Percentiles rank a stretch among this genome's conserved stretches.
These are phyloP conservation scores for Isatis tinctoria DNA, from an alignment of 345 rosid species.

Conservation along the genomic window DNA sequence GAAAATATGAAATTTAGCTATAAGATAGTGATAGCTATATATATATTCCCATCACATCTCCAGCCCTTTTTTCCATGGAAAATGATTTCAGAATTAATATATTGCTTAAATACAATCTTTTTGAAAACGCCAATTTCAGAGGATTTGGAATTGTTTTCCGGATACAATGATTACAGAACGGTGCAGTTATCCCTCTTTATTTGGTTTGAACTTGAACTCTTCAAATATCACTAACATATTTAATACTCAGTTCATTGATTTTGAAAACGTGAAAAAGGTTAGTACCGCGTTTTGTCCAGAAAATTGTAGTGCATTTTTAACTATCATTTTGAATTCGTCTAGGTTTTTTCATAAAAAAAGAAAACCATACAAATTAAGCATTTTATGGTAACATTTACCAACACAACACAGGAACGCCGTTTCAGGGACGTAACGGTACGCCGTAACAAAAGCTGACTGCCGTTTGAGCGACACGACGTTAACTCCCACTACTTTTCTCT, in stretches of 20 bases:
- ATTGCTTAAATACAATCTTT: neutral
- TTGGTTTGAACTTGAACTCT: too few species aligned
- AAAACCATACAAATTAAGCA: neutral
- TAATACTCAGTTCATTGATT: neutral
- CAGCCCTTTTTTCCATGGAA: conserved; percentile 19
- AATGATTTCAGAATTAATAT: neutral
- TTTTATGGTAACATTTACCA: neutral
- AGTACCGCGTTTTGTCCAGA: neutral
- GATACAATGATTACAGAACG: conserved; percentile 14
- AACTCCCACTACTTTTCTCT: conserved; percentile 33
- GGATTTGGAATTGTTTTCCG: conserved; percentile 1
- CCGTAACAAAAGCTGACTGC: conserved; percentile 31
- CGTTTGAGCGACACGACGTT: conserved; percentile 34
- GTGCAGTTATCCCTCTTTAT: neutral
- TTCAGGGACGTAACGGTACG: conserved; percentile 5
- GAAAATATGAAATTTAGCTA: conserved; percentile 19
- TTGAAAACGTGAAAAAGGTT: neutral
- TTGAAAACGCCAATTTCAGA: conserved; percentile 12
- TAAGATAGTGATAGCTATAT: conserved; percentile 26
- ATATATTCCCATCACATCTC: conserved; percentile 32
- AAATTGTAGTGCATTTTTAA: neutral
- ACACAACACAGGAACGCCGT: conserved; percentile 22
- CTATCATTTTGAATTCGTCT: too few species aligned
- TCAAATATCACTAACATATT: neutral
- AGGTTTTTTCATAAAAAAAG: too few species aligned